Percentiles rank a stretch among this genome's conserved stretches.
Evolutionary conservation across 768 basidiomycete species (phyloP).

Genomic region (Phlegmacium glaucopus): DNA sequence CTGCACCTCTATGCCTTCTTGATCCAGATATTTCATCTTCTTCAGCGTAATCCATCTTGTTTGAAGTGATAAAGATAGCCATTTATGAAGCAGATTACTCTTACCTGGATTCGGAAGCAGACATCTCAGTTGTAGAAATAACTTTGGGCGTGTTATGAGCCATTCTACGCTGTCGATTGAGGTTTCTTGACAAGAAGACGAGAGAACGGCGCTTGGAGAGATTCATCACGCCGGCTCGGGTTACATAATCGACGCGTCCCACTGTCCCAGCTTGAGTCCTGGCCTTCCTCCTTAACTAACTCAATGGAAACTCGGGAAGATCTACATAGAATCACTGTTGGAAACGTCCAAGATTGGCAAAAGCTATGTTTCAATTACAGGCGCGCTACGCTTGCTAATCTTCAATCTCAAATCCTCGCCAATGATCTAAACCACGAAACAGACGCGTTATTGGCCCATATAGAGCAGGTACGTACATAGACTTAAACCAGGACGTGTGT

Average conservation of each 20-base stretch:
- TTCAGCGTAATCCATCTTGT: constrained; percentile 82
- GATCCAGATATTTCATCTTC: constrained; percentile 78
- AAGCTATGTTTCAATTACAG: constrained; percentile 54
- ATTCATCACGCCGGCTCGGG: too few species aligned
- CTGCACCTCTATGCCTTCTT: constrained; percentile 66
- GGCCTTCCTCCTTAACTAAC: neutral
- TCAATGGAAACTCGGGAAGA: constrained; percentile 41
- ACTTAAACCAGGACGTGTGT: neutral
- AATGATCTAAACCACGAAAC: constrained; percentile 39
- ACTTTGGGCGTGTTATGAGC: constrained; percentile 41
- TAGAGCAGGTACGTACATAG: constrained; percentile 41
- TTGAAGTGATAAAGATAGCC: neutral
- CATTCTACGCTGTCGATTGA: constrained; percentile 6
- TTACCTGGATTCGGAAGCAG: constrained; percentile 57
- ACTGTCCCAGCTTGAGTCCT: too few species aligned
- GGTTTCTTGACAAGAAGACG: neutral
- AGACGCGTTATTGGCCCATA: constrained; percentile 45
- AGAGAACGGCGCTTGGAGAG: too few species aligned
- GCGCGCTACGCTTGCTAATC: constrained; percentile 36
- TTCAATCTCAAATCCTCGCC: constrained; percentile 45
- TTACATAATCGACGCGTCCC: constrained; percentile 1
- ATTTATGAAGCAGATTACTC: constrained; percentile 8
- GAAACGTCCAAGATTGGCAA: constrained; percentile 64
- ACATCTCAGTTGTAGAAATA: constrained; percentile 47
- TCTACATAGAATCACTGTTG: constrained; percentile 54